phyloP scores from a whole-genome alignment of 2,329 filamentous ascomycete species.

The Apiospora kogelbergensis region DNA sequence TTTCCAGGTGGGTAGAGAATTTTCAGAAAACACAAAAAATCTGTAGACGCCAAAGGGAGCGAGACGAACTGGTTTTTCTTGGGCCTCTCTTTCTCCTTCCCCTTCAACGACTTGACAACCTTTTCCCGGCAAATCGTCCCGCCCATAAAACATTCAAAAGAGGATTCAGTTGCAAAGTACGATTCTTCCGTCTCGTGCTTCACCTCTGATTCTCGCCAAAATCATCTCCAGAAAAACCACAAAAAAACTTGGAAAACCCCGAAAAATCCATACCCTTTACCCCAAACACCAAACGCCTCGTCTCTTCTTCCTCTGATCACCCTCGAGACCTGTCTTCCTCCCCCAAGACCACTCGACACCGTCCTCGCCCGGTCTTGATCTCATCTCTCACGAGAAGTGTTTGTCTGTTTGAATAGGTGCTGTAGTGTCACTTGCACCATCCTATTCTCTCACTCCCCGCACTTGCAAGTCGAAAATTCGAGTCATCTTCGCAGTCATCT shows the following conservation, averaged over 20 bases:
- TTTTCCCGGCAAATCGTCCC: constrained; percentile 44
- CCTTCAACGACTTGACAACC: constrained; percentile 46
- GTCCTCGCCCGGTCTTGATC: constrained; percentile 18
- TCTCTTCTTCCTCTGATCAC: constrained; percentile 14
- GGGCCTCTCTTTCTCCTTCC: constrained; percentile 34
- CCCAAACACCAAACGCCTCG: neutral
- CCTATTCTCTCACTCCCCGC: constrained; percentile 16
- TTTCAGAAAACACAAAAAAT: constrained; percentile 19
- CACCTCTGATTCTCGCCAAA: constrained; percentile 59
- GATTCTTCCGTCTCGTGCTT: constrained; percentile 49
- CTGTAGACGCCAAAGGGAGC: constrained; percentile 1
- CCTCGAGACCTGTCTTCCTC: constrained; percentile 18
- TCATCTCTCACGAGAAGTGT: constrained; percentile 14
- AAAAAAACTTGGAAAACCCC: constrained; percentile 63
- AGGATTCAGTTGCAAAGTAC: constrained; percentile 50
- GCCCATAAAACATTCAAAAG: constrained; percentile 44
- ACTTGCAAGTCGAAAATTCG: neutral
- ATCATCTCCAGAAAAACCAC: constrained; percentile 51
- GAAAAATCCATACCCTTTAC: constrained; percentile 38
- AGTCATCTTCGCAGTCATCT: constrained; percentile 16
- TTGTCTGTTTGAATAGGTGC: constrained; percentile 11
- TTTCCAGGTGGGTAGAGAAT: constrained; percentile 8
- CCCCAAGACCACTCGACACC: constrained; percentile 16
- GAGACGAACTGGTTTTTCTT: constrained; percentile 29
- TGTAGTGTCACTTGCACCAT: constrained; percentile 14